Base-by-base conservation (phyloP, 768 basidiomycete species). In the Lactifluus echinatus region DNA sequence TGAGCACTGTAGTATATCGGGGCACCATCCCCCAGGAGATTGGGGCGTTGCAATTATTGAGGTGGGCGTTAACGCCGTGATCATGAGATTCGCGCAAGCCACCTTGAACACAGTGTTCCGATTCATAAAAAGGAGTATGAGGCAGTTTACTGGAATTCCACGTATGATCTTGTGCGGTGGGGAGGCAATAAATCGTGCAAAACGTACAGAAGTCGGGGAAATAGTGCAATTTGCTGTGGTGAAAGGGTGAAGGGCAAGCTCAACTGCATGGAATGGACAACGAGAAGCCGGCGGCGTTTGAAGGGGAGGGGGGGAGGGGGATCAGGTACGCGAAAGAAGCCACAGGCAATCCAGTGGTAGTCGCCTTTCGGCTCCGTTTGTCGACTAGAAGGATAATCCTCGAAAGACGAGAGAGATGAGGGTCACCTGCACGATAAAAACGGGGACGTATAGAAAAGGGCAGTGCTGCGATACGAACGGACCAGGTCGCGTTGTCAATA, bases 291-390 rank as follows among this genome's bases (percentile, higher is more conserved):
- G 34, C 33, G 34, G 51, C 39, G 19, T 36, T 36, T 26, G 26
- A 19, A 33, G n/a, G n/a, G n/a, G n/a, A n/a, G n/a, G 34, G 28
- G 19, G 36, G 10, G 19, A 21, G 24, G 12, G 28, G 42, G 28
- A 55, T 55, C 53, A 55, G 37, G 46, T 31, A 55, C 37, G 36
- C 36, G 53, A 46, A 28, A 45, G 28, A 29, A 37, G 29, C 8
- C 12, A 26, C 2, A 10, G 23, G 14, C 17, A 21, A 4, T 43
- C 40, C 21, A 14, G 40, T 29, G 23, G 4, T 15, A 46, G 36
- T 19, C 46, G 4, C 17, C 33, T 26, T 29, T 8, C 15, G 28
- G 12, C 17, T 29, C 17, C 6, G 19, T 29, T 14, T 46, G 45
- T 24, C 17, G 21, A 44, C 12, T 45, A 17, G 19, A 7, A 8